A percentile compares a stretch with the other conserved stretches of the same genome.
These are phyloP conservation scores for Inga leiocalycina DNA, from an alignment of 306 rosid genomes.

Conservation along the genomic window DNA sequence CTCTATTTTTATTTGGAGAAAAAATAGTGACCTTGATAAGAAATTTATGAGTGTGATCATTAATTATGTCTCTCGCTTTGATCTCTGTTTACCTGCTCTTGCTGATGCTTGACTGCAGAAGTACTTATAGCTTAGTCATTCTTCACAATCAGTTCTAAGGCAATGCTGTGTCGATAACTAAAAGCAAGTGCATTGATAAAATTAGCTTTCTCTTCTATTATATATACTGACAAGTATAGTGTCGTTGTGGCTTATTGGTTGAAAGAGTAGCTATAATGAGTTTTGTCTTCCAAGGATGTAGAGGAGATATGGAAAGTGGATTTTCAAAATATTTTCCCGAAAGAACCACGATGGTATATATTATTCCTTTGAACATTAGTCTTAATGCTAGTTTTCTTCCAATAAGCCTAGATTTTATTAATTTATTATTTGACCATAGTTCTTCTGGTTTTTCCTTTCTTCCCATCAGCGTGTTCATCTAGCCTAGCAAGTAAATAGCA, in stretches of 20 bases:
- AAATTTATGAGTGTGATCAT: background rate
- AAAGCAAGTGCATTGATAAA: slow-evolving; percentile 8
- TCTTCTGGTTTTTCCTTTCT: slow-evolving; percentile 10
- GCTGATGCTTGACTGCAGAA: slow-evolving; percentile 23
- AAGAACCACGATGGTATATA: slow-evolving; percentile 52
- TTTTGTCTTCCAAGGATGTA: slow-evolving; percentile 66
- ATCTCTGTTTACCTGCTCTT: background rate
- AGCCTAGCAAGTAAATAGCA: slow-evolving; percentile 41
- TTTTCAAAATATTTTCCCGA: slow-evolving; percentile 56
- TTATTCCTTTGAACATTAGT: slow-evolving; percentile 2
- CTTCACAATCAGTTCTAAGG: background rate
- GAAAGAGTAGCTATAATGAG: slow-evolving; percentile 51
- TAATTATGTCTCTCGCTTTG: background rate
- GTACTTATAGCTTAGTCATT: background rate
- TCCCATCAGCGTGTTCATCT: slow-evolving; percentile 39
- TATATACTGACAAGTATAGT: slow-evolving; percentile 26
- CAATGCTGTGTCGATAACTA: background rate
- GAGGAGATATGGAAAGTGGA: slow-evolving; percentile 79
- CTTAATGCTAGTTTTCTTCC: slow-evolving; percentile 18
- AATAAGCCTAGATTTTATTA: background rate
- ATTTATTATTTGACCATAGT: slow-evolving; percentile 8
- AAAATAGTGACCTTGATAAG: background rate
- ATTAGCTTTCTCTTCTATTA: background rate
- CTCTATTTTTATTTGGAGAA: background rate
- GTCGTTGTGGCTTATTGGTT: background rate